Percentiles rank a stretch among this genome's conserved stretches.
phyloP scores from a whole-genome alignment of 2,329 filamentous ascomycete species.

The Ilyonectria robusta region DNA sequence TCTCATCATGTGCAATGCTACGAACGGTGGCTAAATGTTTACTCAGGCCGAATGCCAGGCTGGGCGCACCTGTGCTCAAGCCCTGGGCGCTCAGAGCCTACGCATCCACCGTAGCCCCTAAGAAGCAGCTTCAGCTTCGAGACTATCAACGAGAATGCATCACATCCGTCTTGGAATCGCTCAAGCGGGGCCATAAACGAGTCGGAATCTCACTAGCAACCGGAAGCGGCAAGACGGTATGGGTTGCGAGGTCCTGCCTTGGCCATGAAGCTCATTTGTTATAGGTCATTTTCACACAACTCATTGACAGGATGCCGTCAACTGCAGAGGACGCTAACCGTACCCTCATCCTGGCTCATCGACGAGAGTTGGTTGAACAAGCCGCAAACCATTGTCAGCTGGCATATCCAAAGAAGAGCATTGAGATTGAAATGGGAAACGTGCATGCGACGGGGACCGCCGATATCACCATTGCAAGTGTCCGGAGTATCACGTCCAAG shows the following conservation, averaged over 20 bases:
- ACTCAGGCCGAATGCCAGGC: conserved; percentile 36
- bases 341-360: conserved; percentile 92
- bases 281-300: conserved; percentile 94
- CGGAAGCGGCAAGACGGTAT: conserved; percentile 88
- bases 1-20: conserved; percentile 57
- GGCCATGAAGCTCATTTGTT: conserved; percentile 27
- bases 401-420: conserved; percentile 83
- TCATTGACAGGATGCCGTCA: conserved; percentile 83
- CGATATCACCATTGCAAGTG: conserved; percentile 94
- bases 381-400: conserved; percentile 86
- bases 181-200: conserved; percentile 81
- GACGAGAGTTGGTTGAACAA: conserved; percentile 94
- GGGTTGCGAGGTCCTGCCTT: conserved; percentile 39
- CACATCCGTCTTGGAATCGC: conserved; percentile 79
- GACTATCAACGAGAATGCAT: conserved; percentile 95
- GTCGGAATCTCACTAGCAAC: conserved; percentile 90
- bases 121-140: conserved; percentile 71
- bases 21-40: conserved; percentile 48
- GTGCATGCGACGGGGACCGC: conserved; percentile 82
- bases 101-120: conserved; percentile 39
- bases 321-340: conserved; percentile 69
- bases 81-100: conserved; percentile 38
- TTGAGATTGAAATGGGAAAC: conserved; percentile 94
- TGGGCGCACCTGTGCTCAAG: conserved; percentile 24
- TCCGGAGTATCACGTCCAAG: conserved; percentile 85